Conservation (phyloP, 345 rosid genomes). For the Angophora floribunda region DNA sequence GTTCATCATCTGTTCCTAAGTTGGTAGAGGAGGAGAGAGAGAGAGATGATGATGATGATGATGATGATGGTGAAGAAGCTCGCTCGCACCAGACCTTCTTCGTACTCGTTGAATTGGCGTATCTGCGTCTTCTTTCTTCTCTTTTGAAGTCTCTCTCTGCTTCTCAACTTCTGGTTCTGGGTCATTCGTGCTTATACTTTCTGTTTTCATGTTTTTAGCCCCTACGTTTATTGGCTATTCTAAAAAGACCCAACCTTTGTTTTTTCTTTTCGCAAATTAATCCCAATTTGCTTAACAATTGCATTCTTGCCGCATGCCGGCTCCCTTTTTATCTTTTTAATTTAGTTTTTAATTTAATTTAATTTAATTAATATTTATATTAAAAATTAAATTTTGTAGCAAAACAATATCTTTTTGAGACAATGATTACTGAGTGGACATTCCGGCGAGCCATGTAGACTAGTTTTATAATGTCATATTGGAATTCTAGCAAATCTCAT, state of each 20-base stretch:
- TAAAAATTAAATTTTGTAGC: no score
- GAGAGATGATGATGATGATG: neutral
- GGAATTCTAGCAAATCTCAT: no score
- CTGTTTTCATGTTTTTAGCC: neutral
- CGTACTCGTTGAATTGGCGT: neutral
- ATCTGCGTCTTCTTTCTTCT: neutral
- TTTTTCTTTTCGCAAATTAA: neutral
- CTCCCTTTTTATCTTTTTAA: no score
- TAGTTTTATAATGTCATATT: no score
- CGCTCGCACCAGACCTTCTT: neutral
- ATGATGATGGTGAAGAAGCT: neutral
- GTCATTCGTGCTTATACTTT: neutral
- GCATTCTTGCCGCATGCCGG: neutral
- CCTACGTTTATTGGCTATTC: neutral
- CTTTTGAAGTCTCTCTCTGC: neutral
- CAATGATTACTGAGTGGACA: no score
- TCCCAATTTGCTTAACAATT: neutral
- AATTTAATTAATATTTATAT: no score
- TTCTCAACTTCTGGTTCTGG: neutral
- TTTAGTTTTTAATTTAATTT: no score
- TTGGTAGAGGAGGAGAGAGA: neutral
- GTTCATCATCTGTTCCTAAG: slow-evolving; percentile 55
- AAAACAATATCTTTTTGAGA: no score
- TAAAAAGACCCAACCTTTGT: neutral
- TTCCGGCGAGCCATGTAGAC: no score